Base-by-base conservation (phyloP, 257 asterid genomes). In the Ophiorrhiza pumila region DNA sequence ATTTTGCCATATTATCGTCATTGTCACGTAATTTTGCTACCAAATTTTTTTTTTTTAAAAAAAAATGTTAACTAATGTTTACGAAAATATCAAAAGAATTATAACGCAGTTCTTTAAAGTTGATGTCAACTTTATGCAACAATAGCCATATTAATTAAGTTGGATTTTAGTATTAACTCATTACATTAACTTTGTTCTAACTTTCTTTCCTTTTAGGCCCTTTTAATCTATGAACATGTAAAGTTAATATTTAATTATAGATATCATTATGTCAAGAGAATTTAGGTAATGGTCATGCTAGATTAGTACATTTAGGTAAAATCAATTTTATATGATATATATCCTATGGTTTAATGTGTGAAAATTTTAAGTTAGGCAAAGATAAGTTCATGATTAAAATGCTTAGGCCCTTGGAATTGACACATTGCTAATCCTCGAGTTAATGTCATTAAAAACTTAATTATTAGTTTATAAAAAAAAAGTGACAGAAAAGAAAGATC, bases 341-440 rank as follows among this genome's bases (percentile, higher is more conserved):
- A 7, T 10, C 6, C 13, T 52, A 22, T 11, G 52, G 34, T 52
- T 35, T 41, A 2, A 23, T 49, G 55, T 7, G 70, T 12, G 49
- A 25, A 49, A 23, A 53, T n/a, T 37, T 69, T 53, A 31, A 52
- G 17, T 55, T 69, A 18, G 37, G 49, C 12, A 53, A 53, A n/a
- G 23, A 2, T 46, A 52, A 63, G 57, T 15, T 25, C 20, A 3
- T 49, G 17, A 57, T 47, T 46, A 31, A 18, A 27, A 37, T 12
- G 12, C 20, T 52, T 52, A 49, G 71, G 65, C 39, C 55, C 34
- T 14, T 52, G 7, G 23, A 64, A 73, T 73, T 35, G 71, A 37
- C 56, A 25, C 12, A 29, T 50, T 52, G 32, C 57, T 39, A 27
- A 41, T 11, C 37, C 37, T 27, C 47, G 31, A 41, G 6, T n/a